These are phyloP conservation scores for Fennellomyces sp. DNA, from an alignment of 371 early-diverging fungal genomes.

Conservation along the genomic window DNA sequence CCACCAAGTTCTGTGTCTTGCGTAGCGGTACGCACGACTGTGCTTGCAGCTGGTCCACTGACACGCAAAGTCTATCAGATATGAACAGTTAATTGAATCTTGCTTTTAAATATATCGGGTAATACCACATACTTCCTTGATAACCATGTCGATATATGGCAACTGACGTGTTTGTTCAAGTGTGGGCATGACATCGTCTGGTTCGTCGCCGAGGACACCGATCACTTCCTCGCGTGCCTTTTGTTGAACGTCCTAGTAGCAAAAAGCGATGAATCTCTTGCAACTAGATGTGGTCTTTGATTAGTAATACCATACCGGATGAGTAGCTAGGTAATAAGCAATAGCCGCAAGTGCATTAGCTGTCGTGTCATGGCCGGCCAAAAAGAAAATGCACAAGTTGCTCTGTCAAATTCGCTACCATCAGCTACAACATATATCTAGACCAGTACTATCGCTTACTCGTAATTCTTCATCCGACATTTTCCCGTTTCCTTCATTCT, in stretches of 20 bases:
- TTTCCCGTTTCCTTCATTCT: conserved; percentile 11
- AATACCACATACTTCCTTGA: conserved; percentile 13
- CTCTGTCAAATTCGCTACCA: background rate
- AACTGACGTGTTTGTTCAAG: conserved; percentile 4
- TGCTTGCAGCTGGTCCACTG: conserved; percentile 9
- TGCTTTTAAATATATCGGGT: background rate
- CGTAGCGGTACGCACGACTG: background rate
- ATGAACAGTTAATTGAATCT: background rate
- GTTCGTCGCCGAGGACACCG: conserved; percentile 9
- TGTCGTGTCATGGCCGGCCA: conserved; percentile 36
- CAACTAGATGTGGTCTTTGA: background rate
- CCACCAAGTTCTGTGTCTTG: conserved; percentile 16
- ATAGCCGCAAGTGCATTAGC: conserved; percentile 22
- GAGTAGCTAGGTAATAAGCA: conserved; percentile 27
- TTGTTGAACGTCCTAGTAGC: conserved; percentile 18
- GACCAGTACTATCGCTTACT: background rate
- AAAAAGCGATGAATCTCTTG: background rate
- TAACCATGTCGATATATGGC: conserved; percentile 11
- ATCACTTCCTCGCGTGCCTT: conserved; percentile 22
- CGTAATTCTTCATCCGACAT: conserved; percentile 32
- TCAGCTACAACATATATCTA: background rate
- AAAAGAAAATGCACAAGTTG: conserved; percentile 5
- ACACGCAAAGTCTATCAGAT: conserved; percentile 6
- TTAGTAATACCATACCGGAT: conserved; percentile 6
- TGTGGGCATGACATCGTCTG: conserved; percentile 6